These are phyloP conservation scores for Blyttiomyces sp. DNA, from an alignment of 371 early-diverging fungal genomes.

Conservation along the genomic window DNA sequence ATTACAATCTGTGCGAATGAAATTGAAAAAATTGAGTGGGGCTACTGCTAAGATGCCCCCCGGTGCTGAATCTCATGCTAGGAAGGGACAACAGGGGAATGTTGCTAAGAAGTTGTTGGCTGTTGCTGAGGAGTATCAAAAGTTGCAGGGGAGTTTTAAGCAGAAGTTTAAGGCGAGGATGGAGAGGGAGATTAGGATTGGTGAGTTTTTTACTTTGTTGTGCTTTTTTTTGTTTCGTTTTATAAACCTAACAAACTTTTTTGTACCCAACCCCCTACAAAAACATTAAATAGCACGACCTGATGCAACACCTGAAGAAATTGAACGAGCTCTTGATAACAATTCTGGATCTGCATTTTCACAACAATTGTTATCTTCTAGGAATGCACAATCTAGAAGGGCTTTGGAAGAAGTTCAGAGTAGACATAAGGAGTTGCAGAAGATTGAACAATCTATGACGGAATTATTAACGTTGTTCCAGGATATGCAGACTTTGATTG, in stretches of 20 bases:
- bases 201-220: conserved; percentile 7
- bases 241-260: not conserved
- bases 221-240: not conserved
- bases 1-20: conserved; percentile 26
- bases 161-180: conserved; percentile 33
- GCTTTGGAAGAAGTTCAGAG: conserved; percentile 56
- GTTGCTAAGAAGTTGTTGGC: conserved; percentile 36
- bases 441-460: conserved; percentile 54
- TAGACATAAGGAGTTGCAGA: conserved; percentile 57
- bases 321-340: conserved; percentile 51
- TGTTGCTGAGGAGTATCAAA: conserved; percentile 31
- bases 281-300: conserved; percentile 41
- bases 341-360: conserved; percentile 49
- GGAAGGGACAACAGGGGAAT: conserved; percentile 25
- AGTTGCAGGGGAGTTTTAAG: conserved; percentile 33
- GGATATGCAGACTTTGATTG: conserved; percentile 56
- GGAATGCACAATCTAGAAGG: conserved; percentile 45
- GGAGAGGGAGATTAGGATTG: conserved; percentile 40
- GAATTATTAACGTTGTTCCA: conserved; percentile 58
- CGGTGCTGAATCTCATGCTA: conserved; percentile 23
- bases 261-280: not conserved
- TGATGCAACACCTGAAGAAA: conserved; percentile 53
- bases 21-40: conserved; percentile 15
- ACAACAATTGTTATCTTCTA: conserved; percentile 43
- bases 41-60: conserved; percentile 21